Conservation (phyloP, 768 basidiomycete genomes). For the Boletellus ananas region DNA sequence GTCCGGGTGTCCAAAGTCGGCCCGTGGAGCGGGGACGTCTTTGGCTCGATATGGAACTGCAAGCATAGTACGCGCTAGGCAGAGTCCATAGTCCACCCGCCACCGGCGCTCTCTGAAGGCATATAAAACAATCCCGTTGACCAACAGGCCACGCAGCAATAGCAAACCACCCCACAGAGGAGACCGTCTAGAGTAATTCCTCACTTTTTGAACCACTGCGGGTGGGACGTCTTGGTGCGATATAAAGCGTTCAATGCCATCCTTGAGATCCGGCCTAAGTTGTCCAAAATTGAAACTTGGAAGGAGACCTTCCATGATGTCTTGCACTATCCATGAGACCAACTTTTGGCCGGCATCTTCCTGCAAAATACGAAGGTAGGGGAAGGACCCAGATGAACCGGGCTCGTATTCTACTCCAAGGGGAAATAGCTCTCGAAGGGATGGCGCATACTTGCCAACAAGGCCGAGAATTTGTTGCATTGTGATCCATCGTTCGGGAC, state of each 20-base stretch:
- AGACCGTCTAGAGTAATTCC: neutral
- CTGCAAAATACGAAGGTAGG: conserved; percentile 12
- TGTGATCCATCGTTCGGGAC: conserved; percentile 41
- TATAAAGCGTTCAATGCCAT: conserved; percentile 15
- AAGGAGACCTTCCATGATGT: conserved; percentile 7
- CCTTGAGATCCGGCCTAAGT: neutral
- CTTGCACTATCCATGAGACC: conserved; percentile 5
- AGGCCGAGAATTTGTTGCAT: conserved; percentile 31
- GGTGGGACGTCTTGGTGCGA: conserved; percentile 3
- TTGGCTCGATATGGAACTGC: conserved; percentile 29
- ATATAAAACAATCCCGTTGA: conserved; percentile 17
- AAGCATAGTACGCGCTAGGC: conserved; percentile 10
- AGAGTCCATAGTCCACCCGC: conserved; percentile 25
- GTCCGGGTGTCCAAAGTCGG: conserved; percentile 29
- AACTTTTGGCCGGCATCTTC: conserved; percentile 3
- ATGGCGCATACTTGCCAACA: conserved; percentile 9
- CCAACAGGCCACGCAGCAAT: conserved; percentile 31
- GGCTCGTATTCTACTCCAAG: conserved; percentile 8
- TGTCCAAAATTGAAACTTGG: conserved; percentile 4
- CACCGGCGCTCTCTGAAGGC: conserved; percentile 23
- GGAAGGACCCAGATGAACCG: conserved; percentile 6
- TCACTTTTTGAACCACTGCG: neutral
- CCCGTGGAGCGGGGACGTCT: conserved; percentile 19
- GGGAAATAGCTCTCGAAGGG: neutral
- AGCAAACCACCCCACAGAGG: conserved; percentile 20